Evolutionary conservation across 352 stramenopile genomes (phyloP).

Genomic region (Phytophthora sp.): DNA sequence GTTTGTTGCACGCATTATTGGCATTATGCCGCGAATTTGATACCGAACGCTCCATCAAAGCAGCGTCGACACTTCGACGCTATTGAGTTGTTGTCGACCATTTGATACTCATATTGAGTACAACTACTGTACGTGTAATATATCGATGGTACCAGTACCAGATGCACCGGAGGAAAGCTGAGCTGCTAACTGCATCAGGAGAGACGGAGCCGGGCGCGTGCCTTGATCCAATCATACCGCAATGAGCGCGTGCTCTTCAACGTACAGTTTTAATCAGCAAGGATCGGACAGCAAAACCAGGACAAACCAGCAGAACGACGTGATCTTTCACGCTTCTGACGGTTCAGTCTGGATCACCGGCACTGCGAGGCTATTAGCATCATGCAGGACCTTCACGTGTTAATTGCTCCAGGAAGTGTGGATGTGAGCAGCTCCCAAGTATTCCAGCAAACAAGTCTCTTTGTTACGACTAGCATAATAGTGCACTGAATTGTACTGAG

Average conservation of each 20-base stretch:
- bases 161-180: slow-evolving; percentile 21
- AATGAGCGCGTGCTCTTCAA: slow-evolving; percentile 13
- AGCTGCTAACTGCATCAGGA: slow-evolving; percentile 8
- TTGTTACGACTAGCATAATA: slow-evolving; percentile 7
- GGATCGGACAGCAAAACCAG: slow-evolving; percentile 28
- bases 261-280: slow-evolving; percentile 25
- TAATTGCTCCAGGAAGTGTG: neutral
- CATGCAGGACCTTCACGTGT: neutral
- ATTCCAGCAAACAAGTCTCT: neutral
- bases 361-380: neutral
- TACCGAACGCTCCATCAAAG: neutral
- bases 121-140: neutral
- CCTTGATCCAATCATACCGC: slow-evolving; percentile 27
- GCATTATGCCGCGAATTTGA: neutral
- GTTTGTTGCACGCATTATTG: neutral
- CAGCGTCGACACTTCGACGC: too few species aligned
- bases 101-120: slow-evolving; percentile 3
- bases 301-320: slow-evolving; percentile 19
- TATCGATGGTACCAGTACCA: neutral
- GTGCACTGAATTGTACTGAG: neutral
- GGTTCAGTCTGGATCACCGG: slow-evolving; percentile 7
- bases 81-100: too few species aligned
- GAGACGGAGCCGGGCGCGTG: slow-evolving; percentile 28
- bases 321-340: slow-evolving; percentile 1
- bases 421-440: neutral